Evolutionary conservation across 2,329 filamentous ascomycete species (phyloP).

Genomic region (Cytospora mali): DNA sequence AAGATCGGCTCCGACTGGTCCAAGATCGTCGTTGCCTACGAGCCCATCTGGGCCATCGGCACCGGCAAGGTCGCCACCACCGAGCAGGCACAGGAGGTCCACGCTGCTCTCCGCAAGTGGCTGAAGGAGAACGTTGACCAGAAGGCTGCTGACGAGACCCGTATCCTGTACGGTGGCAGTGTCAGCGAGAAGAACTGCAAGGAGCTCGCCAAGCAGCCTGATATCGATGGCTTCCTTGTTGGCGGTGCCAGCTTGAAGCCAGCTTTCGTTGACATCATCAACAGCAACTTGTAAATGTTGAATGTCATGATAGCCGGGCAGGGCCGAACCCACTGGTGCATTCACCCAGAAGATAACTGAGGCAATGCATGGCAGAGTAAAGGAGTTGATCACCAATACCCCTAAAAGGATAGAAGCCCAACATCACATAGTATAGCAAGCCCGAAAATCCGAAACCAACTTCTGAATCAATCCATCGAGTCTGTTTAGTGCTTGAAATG

Average conservation of each 20-base stretch:
- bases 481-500: not conserved
- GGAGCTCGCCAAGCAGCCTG: slow-evolving; percentile 86
- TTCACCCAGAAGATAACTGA: not conserved
- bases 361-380: not conserved
- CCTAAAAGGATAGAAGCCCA: not conserved
- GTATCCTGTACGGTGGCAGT: slow-evolving; percentile 94
- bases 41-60: slow-evolving; percentile 96
- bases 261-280: slow-evolving; percentile 70
- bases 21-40: slow-evolving; percentile 95
- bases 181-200: slow-evolving; percentile 98
- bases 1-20: slow-evolving; percentile 78
- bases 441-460: slow-evolving; percentile 11
- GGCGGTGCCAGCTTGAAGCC: slow-evolving; percentile 97
- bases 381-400: not conserved
- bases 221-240: slow-evolving; percentile 98
- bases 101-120: slow-evolving; percentile 90
- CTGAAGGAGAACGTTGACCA: slow-evolving; percentile 76
- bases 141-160: slow-evolving; percentile 78
- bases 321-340: not conserved
- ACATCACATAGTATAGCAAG: slow-evolving; percentile 11
- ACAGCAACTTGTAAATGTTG: slow-evolving; percentile 52
- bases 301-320: slow-evolving; percentile 2
- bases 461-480: not conserved
- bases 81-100: slow-evolving; percentile 90
- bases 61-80: slow-evolving; percentile 92